These are phyloP conservation scores for Cladochytrium replicatum DNA, from an alignment of 192 early-diverging fungal genomes.

Conservation along the genomic window DNA sequence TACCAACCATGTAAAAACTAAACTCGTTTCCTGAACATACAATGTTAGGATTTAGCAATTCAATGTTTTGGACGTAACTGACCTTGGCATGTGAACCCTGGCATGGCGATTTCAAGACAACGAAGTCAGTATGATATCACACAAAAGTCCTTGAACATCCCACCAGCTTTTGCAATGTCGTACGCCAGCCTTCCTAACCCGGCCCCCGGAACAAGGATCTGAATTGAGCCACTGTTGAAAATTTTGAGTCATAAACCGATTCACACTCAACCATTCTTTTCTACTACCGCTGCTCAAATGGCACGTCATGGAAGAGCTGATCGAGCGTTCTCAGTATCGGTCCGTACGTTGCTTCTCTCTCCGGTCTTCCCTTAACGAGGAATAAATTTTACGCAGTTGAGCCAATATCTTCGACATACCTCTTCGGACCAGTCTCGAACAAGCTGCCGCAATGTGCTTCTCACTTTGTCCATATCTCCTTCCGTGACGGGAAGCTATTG, in stretches of 20 bases:
- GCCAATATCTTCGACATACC: constrained; percentile 25
- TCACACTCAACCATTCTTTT: constrained; percentile 1
- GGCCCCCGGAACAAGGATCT: constrained; percentile 88
- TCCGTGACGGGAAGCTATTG: constrained; percentile 33
- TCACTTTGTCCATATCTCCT: constrained; percentile 79
- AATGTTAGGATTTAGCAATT: not conserved
- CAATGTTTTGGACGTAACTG: no score
- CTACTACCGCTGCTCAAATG: constrained; percentile 36
- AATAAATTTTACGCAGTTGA: not conserved
- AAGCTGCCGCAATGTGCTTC: constrained; percentile 85
- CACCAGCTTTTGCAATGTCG: constrained; percentile 71
- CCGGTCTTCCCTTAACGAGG: constrained; percentile 46
- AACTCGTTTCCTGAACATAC: constrained; percentile 78
- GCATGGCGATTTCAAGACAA: constrained; percentile 50
- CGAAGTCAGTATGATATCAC: not conserved
- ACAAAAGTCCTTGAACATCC: not conserved
- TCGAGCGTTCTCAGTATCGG: constrained; percentile 71
- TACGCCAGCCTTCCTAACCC: constrained; percentile 88
- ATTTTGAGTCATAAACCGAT: constrained; percentile 8
- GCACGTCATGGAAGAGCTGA: constrained; percentile 37
- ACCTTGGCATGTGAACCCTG: constrained; percentile 43
- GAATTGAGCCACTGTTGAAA: constrained; percentile 42
- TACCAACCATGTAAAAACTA: constrained; percentile 85
- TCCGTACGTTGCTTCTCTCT: constrained; percentile 68
- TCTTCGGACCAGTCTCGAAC: constrained; percentile 89